phyloP scores from a whole-genome alignment of 331 rosid species.

The Acacia pycnantha region DNA sequence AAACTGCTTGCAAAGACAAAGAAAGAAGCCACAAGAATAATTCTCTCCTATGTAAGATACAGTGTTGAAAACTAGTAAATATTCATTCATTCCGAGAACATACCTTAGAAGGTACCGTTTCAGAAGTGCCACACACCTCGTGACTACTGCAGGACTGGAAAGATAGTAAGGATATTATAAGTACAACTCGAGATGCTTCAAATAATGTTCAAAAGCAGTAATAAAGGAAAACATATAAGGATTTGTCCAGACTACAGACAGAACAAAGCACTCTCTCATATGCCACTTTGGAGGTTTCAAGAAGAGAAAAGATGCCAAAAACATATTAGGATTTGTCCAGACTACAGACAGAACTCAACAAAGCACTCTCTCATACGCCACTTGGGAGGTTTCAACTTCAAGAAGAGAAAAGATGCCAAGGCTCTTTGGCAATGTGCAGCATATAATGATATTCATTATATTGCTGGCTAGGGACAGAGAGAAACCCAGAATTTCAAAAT shows the following conservation, averaged over 20 bases:
- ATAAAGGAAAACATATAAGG: slow-evolving; percentile 2
- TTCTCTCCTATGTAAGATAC: background rate
- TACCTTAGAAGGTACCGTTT: slow-evolving; percentile 95
- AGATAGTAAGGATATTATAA: slow-evolving; percentile 38
- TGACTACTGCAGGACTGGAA: slow-evolving; percentile 94
- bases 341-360: background rate
- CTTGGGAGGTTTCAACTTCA: background rate
- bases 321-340: background rate
- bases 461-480: background rate
- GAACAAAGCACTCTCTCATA: background rate
- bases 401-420: background rate
- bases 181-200: slow-evolving; percentile 13
- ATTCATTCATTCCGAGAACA: slow-evolving; percentile 28
- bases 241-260: background rate
- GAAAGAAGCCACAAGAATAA: background rate
- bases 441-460: background rate
- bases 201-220: slow-evolving; percentile 15
- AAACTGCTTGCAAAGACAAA: background rate
- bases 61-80: slow-evolving; percentile 15
- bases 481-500: background rate
- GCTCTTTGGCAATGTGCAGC: background rate
- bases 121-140: slow-evolving; percentile 93
- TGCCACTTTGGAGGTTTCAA: background rate
- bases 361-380: background rate
- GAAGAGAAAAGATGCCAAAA: background rate